Percentiles rank a stretch among this genome's conserved stretches.
These are phyloP conservation scores for Naganishia randhawae DNA, from an alignment of 768 basidiomycete species.

Conservation along the genomic window DNA sequence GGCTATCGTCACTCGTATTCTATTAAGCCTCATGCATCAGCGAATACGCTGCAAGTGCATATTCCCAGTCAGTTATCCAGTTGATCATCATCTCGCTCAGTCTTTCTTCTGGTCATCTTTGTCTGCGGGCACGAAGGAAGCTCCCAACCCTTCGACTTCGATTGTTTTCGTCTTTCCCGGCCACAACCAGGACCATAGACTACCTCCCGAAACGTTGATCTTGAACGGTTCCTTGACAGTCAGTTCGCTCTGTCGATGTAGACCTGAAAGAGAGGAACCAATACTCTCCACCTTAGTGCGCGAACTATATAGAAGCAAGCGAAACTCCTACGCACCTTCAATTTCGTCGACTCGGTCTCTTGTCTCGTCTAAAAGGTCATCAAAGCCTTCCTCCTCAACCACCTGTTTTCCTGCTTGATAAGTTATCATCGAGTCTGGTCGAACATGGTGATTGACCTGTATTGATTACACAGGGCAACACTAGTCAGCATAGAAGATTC, in stretches of 20 bases:
- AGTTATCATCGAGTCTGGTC: conserved; percentile 74
- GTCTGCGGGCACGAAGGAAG: conserved; percentile 59
- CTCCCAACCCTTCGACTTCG: conserved; percentile 50
- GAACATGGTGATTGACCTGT: conserved; percentile 69
- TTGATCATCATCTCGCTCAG: not conserved
- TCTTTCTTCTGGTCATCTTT: conserved; percentile 11
- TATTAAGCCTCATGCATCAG: too few species aligned
- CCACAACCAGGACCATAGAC: conserved; percentile 25
- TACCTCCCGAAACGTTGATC: conserved; percentile 37
- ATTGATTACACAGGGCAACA: not conserved
- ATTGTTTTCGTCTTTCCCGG: conserved; percentile 34
- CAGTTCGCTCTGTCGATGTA: conserved; percentile 49
- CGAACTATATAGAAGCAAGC: not conserved
- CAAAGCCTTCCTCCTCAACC: conserved; percentile 70
- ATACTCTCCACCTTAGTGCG: not conserved
- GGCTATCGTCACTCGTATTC: too few species aligned
- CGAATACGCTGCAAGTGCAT: too few species aligned
- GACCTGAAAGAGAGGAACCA: conserved; percentile 31
- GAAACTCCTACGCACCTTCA: conserved; percentile 56
- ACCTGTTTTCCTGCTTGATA: conserved; percentile 69
- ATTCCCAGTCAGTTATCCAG: not conserved
- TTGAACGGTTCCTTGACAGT: conserved; percentile 49
- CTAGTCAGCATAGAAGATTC: not conserved
- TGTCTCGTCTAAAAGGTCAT: conserved; percentile 69
- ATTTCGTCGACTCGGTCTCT: conserved; percentile 78